A percentile compares a stretch with the other conserved stretches of the same genome.
phyloP scores from a whole-genome alignment of 371 early-diverging fungal genomes.

The Mucor plumbeus region DNA sequence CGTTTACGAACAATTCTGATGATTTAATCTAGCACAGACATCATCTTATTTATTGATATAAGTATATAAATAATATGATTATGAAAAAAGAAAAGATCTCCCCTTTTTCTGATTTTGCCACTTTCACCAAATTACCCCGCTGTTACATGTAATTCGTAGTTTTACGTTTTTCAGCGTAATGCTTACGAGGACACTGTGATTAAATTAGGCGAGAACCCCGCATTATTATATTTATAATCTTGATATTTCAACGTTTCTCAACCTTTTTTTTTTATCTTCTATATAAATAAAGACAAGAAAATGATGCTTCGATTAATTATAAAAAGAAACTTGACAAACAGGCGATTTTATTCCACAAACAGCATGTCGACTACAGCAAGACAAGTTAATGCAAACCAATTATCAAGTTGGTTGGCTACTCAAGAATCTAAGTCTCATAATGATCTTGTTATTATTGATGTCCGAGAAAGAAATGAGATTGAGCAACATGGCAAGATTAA shows the following conservation, averaged over 20 bases:
- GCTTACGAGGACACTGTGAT: neutral
- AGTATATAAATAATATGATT: too few relatives aligned
- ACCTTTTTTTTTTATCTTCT: conserved; percentile 1
- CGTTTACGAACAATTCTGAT: too few relatives aligned
- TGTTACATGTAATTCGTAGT: neutral
- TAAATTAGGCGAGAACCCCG: neutral
- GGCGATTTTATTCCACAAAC: neutral
- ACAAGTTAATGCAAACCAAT: conserved; percentile 5
- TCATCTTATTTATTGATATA: neutral
- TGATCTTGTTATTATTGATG: conserved; percentile 28
- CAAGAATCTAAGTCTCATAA: neutral
- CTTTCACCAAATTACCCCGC: neutral
- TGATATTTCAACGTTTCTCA: too few relatives aligned
- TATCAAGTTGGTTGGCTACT: conserved; percentile 9
- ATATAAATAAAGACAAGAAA: neutral
- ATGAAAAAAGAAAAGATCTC: too few relatives aligned
- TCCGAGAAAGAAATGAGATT: conserved; percentile 34
- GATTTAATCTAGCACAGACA: neutral
- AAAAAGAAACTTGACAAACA: neutral
- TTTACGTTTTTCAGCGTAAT: conserved; percentile 5
- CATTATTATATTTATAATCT: neutral
- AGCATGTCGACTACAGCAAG: neutral
- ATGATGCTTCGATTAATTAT: conserved; percentile 5
- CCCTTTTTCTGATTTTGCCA: neutral
- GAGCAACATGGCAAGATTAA: conserved; percentile 35